Evolutionary conservation across 2,329 filamentous ascomycete genomes (phyloP).

Genomic region (Zarea fungicola): DNA sequence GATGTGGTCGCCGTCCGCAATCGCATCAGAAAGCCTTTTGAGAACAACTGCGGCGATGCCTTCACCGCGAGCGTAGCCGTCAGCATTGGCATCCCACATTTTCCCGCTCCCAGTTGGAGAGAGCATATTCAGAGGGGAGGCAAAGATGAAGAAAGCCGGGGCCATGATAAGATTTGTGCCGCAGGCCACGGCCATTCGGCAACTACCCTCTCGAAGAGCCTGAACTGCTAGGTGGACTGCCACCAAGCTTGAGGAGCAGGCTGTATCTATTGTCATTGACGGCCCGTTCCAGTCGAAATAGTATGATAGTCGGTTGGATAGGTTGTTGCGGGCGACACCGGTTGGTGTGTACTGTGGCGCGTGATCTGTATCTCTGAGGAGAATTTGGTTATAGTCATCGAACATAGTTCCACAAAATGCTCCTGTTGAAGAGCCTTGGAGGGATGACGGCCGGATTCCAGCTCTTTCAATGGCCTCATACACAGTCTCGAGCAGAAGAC

Average conservation of each 20-base stretch:
- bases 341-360: too few relatives aligned
- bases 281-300: slow-evolving; percentile 33
- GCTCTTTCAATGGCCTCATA: slow-evolving; percentile 31
- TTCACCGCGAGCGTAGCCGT: slow-evolving; percentile 50
- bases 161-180: slow-evolving; percentile 20
- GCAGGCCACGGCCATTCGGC: slow-evolving; percentile 19
- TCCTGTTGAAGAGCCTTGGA: too few relatives aligned
- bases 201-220: slow-evolving; percentile 27
- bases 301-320: too few relatives aligned
- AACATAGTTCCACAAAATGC: too few relatives aligned
- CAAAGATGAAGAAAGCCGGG: neutral
- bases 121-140: slow-evolving; percentile 28
- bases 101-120: slow-evolving; percentile 28
- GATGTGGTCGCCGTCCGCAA: slow-evolving; percentile 27
- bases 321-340: too few relatives aligned
- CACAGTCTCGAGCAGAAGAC: slow-evolving; percentile 28
- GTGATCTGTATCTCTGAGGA: too few relatives aligned
- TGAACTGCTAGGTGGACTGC: slow-evolving; percentile 26
- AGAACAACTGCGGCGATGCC: slow-evolving; percentile 42
- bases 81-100: slow-evolving; percentile 37
- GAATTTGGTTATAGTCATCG: too few relatives aligned
- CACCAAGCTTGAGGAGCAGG: slow-evolving; percentile 31
- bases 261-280: slow-evolving; percentile 30
- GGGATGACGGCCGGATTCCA: too few relatives aligned
- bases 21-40: slow-evolving; percentile 39